Evolutionary conservation across 78 protist genomes (phyloP), one percentile per base, ranked within the genome.

Genomic region (Dictyostelium capitatum): DNA sequence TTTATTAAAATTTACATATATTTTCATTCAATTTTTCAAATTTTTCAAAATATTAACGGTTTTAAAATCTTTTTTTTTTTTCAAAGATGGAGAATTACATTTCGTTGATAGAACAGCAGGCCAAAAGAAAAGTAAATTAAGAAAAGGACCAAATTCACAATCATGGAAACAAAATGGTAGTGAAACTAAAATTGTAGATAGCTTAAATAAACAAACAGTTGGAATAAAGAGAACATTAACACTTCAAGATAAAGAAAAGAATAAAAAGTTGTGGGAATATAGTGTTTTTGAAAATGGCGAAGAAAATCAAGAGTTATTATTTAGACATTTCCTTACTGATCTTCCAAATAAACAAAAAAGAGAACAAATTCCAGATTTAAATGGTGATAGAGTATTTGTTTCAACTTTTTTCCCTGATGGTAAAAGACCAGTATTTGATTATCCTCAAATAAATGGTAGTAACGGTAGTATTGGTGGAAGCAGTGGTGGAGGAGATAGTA

Each of bases 131-230:
- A 70, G 82, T 77, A 87, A 87, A 23, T 30, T 73, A 4, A 74
- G 93, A 65, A 87, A 87, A 51, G 57, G 56, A 12, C 53, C 54
- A 20, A 54, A 64, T 19, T 54, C 59, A 1, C 7, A 77, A 7
- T 77, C 84, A 6, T 87, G 93, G 93, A 87, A 87, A 62, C 93
- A 87, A 64, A 87, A 87, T 87, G 93, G 93, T 3, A 75, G 83
- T 6, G 93, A 87, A 37, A 77, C 81, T 6, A 87, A 87, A 56
- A 87, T 87, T 4, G 54, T 50, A 19, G 51, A 57, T 17, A 48
- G 50, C 6, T 57, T 62, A 48, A 79, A 51, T 54, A 47, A 50
- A 47, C 53, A 53, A 11, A 54, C 70, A 7, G 14, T 75, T 46
- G 93, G 93, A 2, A 37, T 77, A 25, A 87, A 87, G 64, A 56